Evolutionary conservation across 768 basidiomycete genomes (phyloP), one percentile per base, ranked within the genome.

Genomic region (Russula abietina): DNA sequence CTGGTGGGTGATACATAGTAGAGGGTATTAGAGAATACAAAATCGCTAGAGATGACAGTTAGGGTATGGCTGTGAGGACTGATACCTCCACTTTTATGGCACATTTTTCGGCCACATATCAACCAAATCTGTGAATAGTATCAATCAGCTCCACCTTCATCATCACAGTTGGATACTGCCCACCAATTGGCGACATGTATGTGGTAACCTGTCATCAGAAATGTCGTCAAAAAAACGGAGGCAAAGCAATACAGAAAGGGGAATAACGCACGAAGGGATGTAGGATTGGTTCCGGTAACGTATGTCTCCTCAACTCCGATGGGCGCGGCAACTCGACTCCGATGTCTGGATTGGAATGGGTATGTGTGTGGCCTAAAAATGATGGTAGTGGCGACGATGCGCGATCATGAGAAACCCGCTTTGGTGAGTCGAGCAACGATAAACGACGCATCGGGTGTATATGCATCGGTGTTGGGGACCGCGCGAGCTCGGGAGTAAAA

Each of bases 111-210:
- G 33, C 3, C 46, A 39, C 30, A 64, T 33, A 26, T 65, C 53
- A 33, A 65, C 30, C 12, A 65, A 50, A 50, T 65, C 65, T 65
- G 39, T 28, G 19, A 1, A 50, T 14, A 11, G 3, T 46, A n/a
- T 30, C 39, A 19, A 55, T 59, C 32, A 41, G 22, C 16, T 5
- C 22, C 12, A 24, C 38, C 19, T 4, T 26, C 12, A 12, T 10
- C 16, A 53, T 12, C 10, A 49, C 43, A n/a, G 16, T 43, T 4
- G 10, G 5, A 14, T 7, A 14, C 30, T 9, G 62, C 73, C 55
- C 48, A 75, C 74, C 74, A 52, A 77, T 77, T 11, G 76, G 76
- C 14, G 75, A 76, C 46, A 75, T 76, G 61, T 75, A 77, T 48
- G 69, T 74, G 61, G 70, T 73, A n/a, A 73, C 72, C 73, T 75